Evolutionary conservation across 805 yeast genomes (phyloP).

Genomic region (Spathaspora sp.): DNA sequence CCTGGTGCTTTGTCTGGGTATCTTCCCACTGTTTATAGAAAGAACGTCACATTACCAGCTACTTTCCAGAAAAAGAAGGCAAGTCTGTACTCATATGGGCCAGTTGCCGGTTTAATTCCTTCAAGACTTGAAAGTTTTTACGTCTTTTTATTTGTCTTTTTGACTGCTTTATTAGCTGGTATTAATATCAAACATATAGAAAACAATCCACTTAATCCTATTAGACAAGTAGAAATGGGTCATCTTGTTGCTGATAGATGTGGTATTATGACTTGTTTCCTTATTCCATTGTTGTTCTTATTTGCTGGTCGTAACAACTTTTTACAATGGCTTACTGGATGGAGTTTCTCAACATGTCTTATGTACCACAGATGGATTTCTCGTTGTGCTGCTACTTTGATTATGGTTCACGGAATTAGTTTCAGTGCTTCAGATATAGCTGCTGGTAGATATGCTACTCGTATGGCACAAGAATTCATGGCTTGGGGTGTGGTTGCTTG

Average conservation of each 20-base stretch:
- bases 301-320: constrained; percentile 77
- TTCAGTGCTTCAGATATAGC: constrained; percentile 9
- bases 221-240: constrained; percentile 24
- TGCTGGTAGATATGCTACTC: constrained; percentile 8
- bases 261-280: constrained; percentile 47
- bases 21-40: constrained; percentile 19
- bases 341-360: constrained; percentile 49
- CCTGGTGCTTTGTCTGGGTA: constrained; percentile 36
- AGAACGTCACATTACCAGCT: constrained; percentile 26
- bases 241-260: constrained; percentile 53
- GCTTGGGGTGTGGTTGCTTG: constrained; percentile 27
- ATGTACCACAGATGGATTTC: constrained; percentile 58
- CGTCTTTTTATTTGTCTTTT: constrained; percentile 35
- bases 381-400: constrained; percentile 40
- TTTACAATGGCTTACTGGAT: constrained; percentile 56
- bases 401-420: constrained; percentile 41
- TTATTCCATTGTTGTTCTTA: constrained; percentile 55
- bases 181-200: constrained; percentile 21
- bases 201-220: constrained; percentile 15
- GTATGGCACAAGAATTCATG: constrained; percentile 16
- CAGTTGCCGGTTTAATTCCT: constrained; percentile 37
- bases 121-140: constrained; percentile 49
- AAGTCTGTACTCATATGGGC: constrained; percentile 9
- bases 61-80: constrained; percentile 14
- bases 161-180: constrained; percentile 26